phyloP scores from a whole-genome alignment of 768 basidiomycete species.

The Macrocybe gigantea region DNA sequence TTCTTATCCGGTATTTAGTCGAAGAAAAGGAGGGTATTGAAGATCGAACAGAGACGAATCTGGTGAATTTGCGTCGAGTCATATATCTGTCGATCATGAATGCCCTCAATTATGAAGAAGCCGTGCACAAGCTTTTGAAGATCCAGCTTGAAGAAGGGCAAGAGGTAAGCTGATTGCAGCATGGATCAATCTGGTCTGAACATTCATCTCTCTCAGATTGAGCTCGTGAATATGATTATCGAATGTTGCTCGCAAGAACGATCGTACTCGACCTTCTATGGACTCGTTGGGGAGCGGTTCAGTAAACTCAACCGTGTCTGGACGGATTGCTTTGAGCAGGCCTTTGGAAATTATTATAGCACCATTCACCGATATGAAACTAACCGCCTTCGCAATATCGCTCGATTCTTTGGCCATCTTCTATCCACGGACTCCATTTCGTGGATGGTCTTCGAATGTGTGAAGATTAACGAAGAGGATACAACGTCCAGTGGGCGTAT shows the following conservation, averaged over 20 bases:
- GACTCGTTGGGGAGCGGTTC: conserved; percentile 93
- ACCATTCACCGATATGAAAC: conserved; percentile 99
- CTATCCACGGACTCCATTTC: conserved; percentile 82
- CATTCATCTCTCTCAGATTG: conserved; percentile 53
- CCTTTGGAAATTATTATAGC: conserved; percentile 86
- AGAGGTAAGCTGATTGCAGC: conserved; percentile 55
- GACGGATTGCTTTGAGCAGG: conserved; percentile 84
- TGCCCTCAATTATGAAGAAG: conserved; percentile 96
- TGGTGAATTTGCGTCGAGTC: conserved; percentile 88
- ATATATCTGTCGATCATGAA: conserved; percentile 99
- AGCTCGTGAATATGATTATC: conserved; percentile 97
- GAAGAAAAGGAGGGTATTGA: conserved; percentile 86
- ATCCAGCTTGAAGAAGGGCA: conserved; percentile 88
- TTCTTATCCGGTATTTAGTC: conserved; percentile 26
- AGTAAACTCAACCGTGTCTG: conserved; percentile 94
- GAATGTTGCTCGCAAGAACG: conserved; percentile 99
- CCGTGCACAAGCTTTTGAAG: conserved; percentile 95
- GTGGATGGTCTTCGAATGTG: conserved; percentile 78
- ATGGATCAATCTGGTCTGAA: neutral
- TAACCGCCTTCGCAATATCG: conserved; percentile 95
- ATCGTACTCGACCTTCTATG: conserved; percentile 96
- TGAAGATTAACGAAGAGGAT: conserved; percentile 96
- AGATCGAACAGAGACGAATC: conserved; percentile 91
- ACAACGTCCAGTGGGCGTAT: conserved; percentile 96
- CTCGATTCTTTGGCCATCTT: conserved; percentile 93